phyloP scores from a whole-genome alignment of 306 rosid genomes.

The Pterocarpus santalinus region DNA sequence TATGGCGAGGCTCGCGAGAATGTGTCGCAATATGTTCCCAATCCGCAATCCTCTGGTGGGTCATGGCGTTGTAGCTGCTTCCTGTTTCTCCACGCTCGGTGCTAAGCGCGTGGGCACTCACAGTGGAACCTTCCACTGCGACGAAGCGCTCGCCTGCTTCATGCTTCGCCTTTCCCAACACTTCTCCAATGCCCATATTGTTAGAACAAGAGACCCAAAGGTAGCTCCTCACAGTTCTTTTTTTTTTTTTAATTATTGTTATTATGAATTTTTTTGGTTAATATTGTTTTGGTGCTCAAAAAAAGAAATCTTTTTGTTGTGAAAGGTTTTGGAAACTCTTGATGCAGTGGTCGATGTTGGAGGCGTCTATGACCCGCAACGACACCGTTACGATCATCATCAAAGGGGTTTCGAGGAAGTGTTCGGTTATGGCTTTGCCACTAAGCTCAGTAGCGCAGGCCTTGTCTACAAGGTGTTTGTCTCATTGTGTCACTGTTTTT shows the following conservation, averaged over 20 bases:
- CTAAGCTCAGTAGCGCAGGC: conserved; percentile 73
- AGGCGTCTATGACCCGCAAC: conserved; percentile 57
- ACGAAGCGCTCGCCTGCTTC: conserved; percentile 74
- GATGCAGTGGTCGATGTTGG: conserved; percentile 74
- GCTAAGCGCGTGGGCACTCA: conserved; percentile 63
- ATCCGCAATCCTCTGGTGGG: conserved; percentile 13
- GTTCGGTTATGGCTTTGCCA: conserved; percentile 53
- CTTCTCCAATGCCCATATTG: conserved; percentile 56
- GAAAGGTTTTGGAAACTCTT: conserved; percentile 48
- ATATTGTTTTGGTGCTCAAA: not conserved
- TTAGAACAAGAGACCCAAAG: conserved; percentile 60
- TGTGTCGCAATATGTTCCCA: not conserved
- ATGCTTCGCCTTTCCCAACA: conserved; percentile 59
- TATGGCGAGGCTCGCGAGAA: conserved; percentile 33
- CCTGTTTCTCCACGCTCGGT: conserved; percentile 46
- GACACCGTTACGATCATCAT: conserved; percentile 66
- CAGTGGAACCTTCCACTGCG: conserved; percentile 70
- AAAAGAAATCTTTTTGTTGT: not conserved
- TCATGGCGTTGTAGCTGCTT: conserved; percentile 23
- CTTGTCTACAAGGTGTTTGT: conserved; percentile 67
- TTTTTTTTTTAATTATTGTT: not conserved
- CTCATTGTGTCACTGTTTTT: conserved; percentile 20
- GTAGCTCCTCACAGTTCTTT: not conserved
- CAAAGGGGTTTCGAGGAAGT: conserved; percentile 57
- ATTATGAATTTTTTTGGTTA: not conserved